These are phyloP conservation scores for Penicillium sp. DNA, from an alignment of 2,329 filamentous ascomycete species.

Conservation along the genomic window DNA sequence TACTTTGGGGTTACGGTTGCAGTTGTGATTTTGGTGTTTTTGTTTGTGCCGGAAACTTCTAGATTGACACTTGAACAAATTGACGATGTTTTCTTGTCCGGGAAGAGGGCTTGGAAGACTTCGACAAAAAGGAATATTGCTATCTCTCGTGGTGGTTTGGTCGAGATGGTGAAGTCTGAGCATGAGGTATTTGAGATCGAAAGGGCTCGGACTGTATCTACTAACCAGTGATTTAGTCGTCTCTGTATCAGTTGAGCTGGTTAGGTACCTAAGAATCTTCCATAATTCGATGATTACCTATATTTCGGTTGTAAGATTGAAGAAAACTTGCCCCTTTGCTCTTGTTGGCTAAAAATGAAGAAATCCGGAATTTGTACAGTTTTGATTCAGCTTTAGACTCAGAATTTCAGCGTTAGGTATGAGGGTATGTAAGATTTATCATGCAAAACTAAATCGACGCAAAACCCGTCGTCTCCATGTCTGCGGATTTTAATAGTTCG, in stretches of 20 bases:
- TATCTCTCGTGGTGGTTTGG: neutral
- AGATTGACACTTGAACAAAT: constrained; percentile 29
- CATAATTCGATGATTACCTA: no score
- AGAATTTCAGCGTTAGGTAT: no score
- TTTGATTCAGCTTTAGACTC: no score
- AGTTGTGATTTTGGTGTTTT: constrained; percentile 15
- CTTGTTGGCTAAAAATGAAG: no score
- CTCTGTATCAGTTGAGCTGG: no score
- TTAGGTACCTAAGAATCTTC: no score
- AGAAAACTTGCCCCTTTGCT: no score
- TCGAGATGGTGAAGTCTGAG: neutral
- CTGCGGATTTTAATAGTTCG: neutral
- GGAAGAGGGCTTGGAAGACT: constrained; percentile 25
- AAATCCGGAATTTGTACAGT: no score
- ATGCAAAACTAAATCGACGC: neutral
- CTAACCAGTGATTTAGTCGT: neutral
- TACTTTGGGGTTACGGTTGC: constrained; percentile 23
- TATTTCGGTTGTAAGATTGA: no score
- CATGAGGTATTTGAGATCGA: neutral
- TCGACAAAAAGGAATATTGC: constrained; percentile 19
- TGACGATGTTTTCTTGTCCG: constrained; percentile 24
- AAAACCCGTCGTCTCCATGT: neutral
- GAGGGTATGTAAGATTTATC: neutral
- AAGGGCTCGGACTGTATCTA: neutral
- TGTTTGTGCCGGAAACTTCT: constrained; percentile 28